Base-by-base conservation (phyloP, 1,139 yeast species). In the Groenewaldozyma sp. region DNA sequence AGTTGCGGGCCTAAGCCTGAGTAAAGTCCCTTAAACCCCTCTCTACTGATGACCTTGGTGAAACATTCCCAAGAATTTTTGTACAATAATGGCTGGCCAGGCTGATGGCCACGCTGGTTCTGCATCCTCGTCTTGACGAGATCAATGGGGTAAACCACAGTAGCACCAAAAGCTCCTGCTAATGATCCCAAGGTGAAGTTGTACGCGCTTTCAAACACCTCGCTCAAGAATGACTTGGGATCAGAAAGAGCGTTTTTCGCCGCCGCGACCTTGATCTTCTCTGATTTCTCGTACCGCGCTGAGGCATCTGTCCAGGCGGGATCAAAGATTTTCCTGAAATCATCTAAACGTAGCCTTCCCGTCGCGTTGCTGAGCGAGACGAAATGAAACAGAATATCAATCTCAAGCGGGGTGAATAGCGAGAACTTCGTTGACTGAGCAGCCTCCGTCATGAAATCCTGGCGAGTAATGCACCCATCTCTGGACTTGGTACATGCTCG, bases 141-240 rank as follows among this genome's bases (percentile, higher is more conserved):
- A 65, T 91, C 98, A 53, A 91, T 91, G 34, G 98, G 98, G 59
- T 91, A 91, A 34, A 91, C 98, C n/a, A 82, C 87, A 7, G 96
- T 84, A 20, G 98, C 97, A 51, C 98, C 98, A 63, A 91, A 79
- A 56, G 96, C 94, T 45, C 98, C 98, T 27, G 98, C 97, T 40
- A 88, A 71, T 3, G 96, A 87, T 22, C 98, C 98, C 46, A 91
- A 68, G 37, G 83, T 68, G 62, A 91, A 91, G 45, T 94, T 87
- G 64, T 88, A 86, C 40, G 80, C 71, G 3, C 95, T 84, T 57
- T 84, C 94, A 55, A 86, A 82, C 41, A 91, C 70, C 42, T 64
- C 66, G 31, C 56, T 49, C 13, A 67, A 38, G 45, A 67, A 67
- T 26, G 63, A 54, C 17, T 50, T 46, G 17, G 71, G 70, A 35